Evolutionary conservation across 331 rosid genomes (phyloP).

Genomic region (Quercus tomentella): DNA sequence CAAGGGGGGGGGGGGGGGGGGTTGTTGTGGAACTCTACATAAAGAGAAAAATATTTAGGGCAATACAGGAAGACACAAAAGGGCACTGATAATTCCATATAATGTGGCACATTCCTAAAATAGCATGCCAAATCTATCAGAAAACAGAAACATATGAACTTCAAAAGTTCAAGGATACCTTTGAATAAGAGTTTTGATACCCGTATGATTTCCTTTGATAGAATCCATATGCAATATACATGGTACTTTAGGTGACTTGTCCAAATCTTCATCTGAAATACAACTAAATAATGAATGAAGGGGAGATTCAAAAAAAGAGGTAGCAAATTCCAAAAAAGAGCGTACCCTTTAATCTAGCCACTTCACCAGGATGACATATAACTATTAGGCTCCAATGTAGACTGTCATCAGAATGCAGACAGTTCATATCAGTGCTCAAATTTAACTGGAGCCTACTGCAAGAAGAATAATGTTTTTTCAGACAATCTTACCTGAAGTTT

Average conservation of each 20-base stretch:
- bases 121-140: not conserved
- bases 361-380: conserved; percentile 91
- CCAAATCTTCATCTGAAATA: conserved; percentile 55
- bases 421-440: conserved; percentile 28
- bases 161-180: conserved; percentile 48
- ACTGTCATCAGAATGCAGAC: conserved; percentile 42
- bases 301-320: conserved; percentile 1
- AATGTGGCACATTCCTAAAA: not conserved
- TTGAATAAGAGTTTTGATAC: conserved; percentile 86
- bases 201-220: conserved; percentile 83
- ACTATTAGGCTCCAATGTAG: conserved; percentile 94
- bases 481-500: conserved; percentile 73
- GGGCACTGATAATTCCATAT: not conserved
- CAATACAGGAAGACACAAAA: not conserved
- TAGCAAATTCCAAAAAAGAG: conserved; percentile 15
- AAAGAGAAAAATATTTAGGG: not conserved
- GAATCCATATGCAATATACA: conserved; percentile 98
- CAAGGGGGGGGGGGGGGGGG: too few relatives aligned
- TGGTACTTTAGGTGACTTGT: conserved; percentile 57
- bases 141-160: conserved; percentile 5
- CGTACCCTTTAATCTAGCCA: conserved; percentile 61
- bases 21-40: too few relatives aligned
- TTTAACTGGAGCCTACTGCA: conserved; percentile 17
- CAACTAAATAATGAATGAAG: conserved; percentile 21
- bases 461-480: conserved; percentile 5